Evolutionary conservation across 495 filamentous ascomycete genomes (phyloP).

Genomic region (Tuber microsphaerosporum): DNA sequence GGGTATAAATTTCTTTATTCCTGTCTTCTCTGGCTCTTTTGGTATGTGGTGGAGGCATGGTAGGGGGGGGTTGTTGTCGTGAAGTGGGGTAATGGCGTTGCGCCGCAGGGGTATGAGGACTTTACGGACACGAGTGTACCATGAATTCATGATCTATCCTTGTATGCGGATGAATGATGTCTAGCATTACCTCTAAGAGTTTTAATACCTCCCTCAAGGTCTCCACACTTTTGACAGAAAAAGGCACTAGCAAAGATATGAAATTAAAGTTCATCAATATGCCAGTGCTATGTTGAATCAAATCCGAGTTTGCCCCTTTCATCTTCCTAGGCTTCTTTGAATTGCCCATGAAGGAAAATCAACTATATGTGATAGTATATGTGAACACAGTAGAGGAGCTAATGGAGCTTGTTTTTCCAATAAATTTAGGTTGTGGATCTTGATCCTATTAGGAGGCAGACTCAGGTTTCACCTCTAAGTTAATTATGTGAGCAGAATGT

Average conservation of each 20-base stretch:
- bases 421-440: not conserved
- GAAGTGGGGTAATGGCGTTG: no score
- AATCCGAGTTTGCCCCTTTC: not conserved
- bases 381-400: not conserved
- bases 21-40: no score
- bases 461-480: not conserved
- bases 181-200: not conserved
- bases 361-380: not conserved
- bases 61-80: no score
- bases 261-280: not conserved
- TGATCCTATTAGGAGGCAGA: not conserved
- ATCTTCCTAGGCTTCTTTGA: not conserved
- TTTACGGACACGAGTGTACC: no score
- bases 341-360: not conserved
- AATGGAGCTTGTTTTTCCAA: not conserved
- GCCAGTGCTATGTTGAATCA: not conserved
- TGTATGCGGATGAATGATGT: not conserved
- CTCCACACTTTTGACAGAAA: not conserved
- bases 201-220: not conserved
- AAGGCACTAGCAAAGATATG: not conserved
- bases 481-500: not conserved
- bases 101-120: no score
- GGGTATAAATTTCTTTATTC: no score
- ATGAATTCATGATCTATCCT: no score
- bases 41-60: no score